Evolutionary conservation across 805 yeast genomes (phyloP), one percentile per base, ranked within the genome.

Genomic region (Saturnispora bothae): DNA sequence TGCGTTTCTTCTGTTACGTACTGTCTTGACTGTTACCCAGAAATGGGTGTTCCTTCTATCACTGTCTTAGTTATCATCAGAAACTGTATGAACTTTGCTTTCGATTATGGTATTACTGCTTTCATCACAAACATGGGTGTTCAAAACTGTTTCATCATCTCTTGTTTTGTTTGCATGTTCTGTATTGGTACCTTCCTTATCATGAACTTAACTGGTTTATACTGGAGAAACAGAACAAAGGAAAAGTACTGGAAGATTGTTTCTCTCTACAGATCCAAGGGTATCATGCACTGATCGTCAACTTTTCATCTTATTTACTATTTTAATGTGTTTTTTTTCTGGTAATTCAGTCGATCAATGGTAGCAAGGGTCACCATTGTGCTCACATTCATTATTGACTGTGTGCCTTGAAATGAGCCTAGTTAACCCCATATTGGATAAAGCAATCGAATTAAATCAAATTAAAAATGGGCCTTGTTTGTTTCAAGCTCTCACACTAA

Each of bases 71-170:
- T 76, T 29, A 48, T 76, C 19, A 67, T 75, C 39, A 64, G 82
- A 53, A 75, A 75, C 51, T 58, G 69, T 14, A 68, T 76, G 68
- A 69, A 73, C 13, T 77, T 77, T 49, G 78, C 72, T 3, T 66
- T 72, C 54, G 70, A 69, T 35, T 76, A 76, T 42, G 81, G 77
- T 20, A 65, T 73, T 41, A 73, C 77, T 3, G 71, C 75, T 14
- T 77, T 80, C 76, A 60, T 74, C 26, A 54, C 48, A 3, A 63
- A 68, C 44, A 54, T 63, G 36, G 83, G 83, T 1, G 58, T 64
- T 38, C 73, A 74, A 46, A 68, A 73, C 47, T 65, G 77, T 14
- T 76, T 75, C 43, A 65, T 76, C 34, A 68, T 73, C 1, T 69
- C 76, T 10, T 78, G 73, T 1, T 69, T 69, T 39, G 63, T 74